Base-by-base conservation (phyloP, 805 yeast genomes). In the Metschnikowia rubicola region DNA sequence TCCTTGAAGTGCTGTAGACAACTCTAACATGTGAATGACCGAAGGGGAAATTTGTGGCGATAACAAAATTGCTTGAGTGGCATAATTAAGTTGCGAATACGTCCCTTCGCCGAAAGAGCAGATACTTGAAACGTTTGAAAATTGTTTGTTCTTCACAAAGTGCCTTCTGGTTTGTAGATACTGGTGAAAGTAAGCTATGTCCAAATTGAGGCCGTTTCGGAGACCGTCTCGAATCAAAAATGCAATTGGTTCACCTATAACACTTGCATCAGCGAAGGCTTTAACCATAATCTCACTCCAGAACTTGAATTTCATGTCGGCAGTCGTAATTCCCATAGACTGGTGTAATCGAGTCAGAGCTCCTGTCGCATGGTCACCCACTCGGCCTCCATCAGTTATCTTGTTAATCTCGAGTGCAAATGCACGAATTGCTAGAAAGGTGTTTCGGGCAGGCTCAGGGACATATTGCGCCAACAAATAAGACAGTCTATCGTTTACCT, bases 81-180 rank as follows among this genome's bases (percentile, higher is more conserved):
- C 65, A 56, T 88, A 88, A 56, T 83, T 83, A 56, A 86, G 66
- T 61, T 86, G 94, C 1, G 95, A 84, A 55, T 76, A 76, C 0
- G 85, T 79, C 0, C 92, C 94, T 64, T 88, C 96, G 1, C 96
- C 96, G 57, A 77, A 83, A 1, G 88, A 77, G 42, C 90, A 85
- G 51, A 88, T 73, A 36, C 78, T 79, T 37, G 83, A 83, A 2
- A 77, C 58, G 8, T 70, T 68, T 10, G 73, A 65, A 42, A 83
- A 75, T 30, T 74, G 67, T 8, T 71, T 71, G 37, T 73, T 71
- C 28, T 73, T 67, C 26, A 81, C 62, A 57, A 81, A 82, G 43
- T 75, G 71, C 43, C 76, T 74, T 43, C 86, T 74, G 4, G 88
- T 77, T 44, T 78, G 78, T 11, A 88, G 61, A 61, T 83, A 76